Evolutionary conservation across 306 rosid genomes (phyloP).

Genomic region (Medicago lupulina): DNA sequence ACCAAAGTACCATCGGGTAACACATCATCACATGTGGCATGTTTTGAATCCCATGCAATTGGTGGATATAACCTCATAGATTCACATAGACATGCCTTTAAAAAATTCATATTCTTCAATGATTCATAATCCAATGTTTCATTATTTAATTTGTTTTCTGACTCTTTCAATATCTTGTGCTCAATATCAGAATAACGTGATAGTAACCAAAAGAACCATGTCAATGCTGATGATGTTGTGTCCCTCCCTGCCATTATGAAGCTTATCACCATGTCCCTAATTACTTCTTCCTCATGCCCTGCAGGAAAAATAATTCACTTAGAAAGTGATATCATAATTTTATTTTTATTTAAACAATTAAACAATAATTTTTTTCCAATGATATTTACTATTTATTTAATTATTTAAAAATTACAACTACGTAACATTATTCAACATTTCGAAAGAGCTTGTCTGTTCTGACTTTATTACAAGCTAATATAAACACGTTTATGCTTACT

Average conservation of each 20-base stretch:
- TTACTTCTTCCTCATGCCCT: conserved; percentile 64
- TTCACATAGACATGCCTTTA: conserved; percentile 81
- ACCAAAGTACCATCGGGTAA: conserved; percentile 76
- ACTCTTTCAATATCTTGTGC: conserved; percentile 58
- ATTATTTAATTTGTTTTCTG: neutral
- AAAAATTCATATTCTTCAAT: conserved; percentile 53
- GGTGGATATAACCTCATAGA: conserved; percentile 92
- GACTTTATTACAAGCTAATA: neutral
- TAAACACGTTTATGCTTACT: neutral
- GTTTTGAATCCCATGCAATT: conserved; percentile 91
- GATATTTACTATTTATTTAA: no score
- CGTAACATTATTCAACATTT: no score
- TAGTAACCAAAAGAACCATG: conserved; percentile 89
- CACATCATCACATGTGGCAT: conserved; percentile 64
- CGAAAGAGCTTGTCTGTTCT: no score
- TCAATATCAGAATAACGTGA: conserved; percentile 52
- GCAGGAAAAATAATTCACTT: neutral
- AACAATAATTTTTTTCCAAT: no score
- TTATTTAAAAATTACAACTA: no score
- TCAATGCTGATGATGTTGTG: conserved; percentile 90
- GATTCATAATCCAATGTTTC: conserved; percentile 51
- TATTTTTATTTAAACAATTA: no score
- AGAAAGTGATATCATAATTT: no score
- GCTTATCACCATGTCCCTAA: conserved; percentile 81
- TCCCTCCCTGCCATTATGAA: conserved; percentile 94